Evolutionary conservation across 768 basidiomycete genomes (phyloP), one percentile per base, ranked within the genome.

Genomic region (Kwoniella sp.): DNA sequence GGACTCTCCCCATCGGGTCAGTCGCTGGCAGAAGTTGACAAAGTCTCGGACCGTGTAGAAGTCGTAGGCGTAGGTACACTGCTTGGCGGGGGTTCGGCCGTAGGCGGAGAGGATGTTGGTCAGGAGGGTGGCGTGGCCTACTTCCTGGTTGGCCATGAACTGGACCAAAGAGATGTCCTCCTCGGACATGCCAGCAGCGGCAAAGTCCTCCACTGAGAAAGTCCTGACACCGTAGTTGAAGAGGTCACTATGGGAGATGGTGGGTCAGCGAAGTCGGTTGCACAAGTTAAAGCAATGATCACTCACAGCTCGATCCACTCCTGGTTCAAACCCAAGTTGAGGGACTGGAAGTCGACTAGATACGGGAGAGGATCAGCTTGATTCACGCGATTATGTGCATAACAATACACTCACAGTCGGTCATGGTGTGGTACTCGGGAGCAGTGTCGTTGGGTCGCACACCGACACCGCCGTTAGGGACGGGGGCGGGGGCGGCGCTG

Each of bases 301-400:
- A 71, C 54, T 33, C 69, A 72, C n/a, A 80, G 74, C 71, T 88
- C 86, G 64, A 88, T 85, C 72, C 82, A 84, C 77, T 87, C 86
- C 80, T 87, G 86, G 72, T 86, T 84, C n/a, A 88, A 75, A 0
- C 81, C 87, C 44, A 88, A 79, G 65, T 85, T 79, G 59, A 86
- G 69, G 12, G 84, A 85, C 71, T 85, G 83, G 72, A 83, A 84
- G 77, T 85, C 85, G 66, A 85, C 71, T 72, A 49, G 17, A 44
- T 3, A 19, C 33, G 33, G 21, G 29, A 36, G n/a, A 37, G n/a
- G 2, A 61, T 57, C 56, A 48, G 37, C 44, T 33, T 13, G 33
- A 33, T 13, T 13, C 8, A 25, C 40, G 30, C 24, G 37, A 12
- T 13, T 36, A 6, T 30, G 49, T 33, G 33, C 5, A 33, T 5